Conservation (phyloP, 345 rosid species). For the Syzygium oleosum region DNA sequence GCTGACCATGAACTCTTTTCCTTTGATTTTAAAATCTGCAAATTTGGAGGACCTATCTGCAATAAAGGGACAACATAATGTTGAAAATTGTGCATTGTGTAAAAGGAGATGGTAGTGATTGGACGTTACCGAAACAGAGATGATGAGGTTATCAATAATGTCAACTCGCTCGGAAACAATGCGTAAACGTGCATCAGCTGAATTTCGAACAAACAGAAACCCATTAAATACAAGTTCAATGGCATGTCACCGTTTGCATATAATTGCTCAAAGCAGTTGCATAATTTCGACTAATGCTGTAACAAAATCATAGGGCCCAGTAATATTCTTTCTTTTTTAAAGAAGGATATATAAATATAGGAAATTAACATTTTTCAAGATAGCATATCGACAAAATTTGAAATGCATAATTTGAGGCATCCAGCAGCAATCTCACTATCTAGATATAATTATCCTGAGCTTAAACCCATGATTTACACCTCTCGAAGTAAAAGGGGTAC, state of each 20-base stretch:
- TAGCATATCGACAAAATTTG: not conserved
- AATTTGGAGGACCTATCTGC: constrained; percentile 98
- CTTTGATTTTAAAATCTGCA: constrained; percentile 55
- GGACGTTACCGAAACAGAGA: constrained; percentile 67
- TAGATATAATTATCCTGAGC: not conserved
- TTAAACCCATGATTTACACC: not conserved
- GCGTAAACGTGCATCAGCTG: constrained; percentile 91
- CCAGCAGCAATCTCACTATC: not conserved
- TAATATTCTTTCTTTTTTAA: not conserved
- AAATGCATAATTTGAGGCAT: not conserved
- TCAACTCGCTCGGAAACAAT: constrained; percentile 93
- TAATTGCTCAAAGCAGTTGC: not conserved
- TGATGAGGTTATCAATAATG: constrained; percentile 66
- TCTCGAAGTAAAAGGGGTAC: not conserved
- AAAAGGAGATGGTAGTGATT: not conserved
- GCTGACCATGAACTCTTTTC: constrained; percentile 82
- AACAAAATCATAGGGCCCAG: not conserved
- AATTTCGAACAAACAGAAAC: not conserved
- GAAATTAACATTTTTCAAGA: not conserved
- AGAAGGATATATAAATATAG: not conserved
- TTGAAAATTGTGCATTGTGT: not conserved
- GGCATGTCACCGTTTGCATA: not conserved
- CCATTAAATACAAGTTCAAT: not conserved
- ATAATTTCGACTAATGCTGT: not conserved
- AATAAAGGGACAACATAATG: constrained; percentile 8